Percentiles rank a stretch among this genome's conserved stretches.
These are phyloP conservation scores for Mycena chlorophos DNA, from an alignment of 768 basidiomycete species.

Conservation along the genomic window DNA sequence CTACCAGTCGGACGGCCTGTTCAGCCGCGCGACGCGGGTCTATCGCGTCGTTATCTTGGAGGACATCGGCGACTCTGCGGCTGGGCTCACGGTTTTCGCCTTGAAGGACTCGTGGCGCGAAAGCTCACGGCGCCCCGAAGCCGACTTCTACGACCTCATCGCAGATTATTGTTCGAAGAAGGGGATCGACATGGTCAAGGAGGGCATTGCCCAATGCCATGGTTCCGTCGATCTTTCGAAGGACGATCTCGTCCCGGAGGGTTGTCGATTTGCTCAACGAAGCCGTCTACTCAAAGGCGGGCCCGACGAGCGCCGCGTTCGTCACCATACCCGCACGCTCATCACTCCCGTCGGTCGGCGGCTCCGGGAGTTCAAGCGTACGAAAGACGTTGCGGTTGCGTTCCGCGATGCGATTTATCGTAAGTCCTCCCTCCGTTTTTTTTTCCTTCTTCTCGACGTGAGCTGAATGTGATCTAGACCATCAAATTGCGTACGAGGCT, in stretches of 20 bases:
- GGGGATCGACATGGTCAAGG: background rate
- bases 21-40: constrained; percentile 10
- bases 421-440: constrained; percentile 3
- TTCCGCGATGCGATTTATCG: constrained; percentile 1
- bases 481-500: constrained; percentile 3
- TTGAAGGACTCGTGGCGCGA: constrained; percentile 16
- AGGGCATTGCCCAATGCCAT: constrained; percentile 7
- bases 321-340: constrained; percentile 5
- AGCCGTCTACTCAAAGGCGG: background rate
- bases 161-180: background rate
- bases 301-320: background rate
- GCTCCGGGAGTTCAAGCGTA: background rate
- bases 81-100: background rate
- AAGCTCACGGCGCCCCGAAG: constrained; percentile 4
- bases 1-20: constrained; percentile 8
- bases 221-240: constrained; percentile 10
- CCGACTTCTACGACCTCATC: constrained; percentile 15
- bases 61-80: background rate
- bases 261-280: background rate
- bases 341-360: constrained; percentile 2
- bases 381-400: background rate
- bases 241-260: background rate
- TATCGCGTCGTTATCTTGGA: constrained; percentile 7
- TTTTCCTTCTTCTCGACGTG: background rate
- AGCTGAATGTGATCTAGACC: background rate